Evolutionary conservation across 768 basidiomycete species (phyloP).

Genomic region (Clitopilus hobsonii): DNA sequence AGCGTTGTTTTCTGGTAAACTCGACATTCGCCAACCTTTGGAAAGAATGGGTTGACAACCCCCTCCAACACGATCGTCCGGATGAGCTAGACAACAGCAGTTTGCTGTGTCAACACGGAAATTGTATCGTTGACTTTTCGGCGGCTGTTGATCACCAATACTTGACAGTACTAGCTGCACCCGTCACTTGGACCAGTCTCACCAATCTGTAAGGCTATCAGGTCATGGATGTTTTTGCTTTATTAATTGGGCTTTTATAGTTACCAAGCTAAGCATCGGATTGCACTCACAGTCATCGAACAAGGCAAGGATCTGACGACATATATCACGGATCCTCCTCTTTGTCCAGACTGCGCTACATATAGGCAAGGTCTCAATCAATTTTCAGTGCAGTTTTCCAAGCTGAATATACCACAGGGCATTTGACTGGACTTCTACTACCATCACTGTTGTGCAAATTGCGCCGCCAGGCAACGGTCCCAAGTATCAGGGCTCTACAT

Average conservation of each 20-base stretch:
- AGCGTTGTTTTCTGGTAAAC: conserved; percentile 55
- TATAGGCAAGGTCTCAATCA: conserved; percentile 37
- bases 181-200: conserved; percentile 61
- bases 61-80: conserved; percentile 52
- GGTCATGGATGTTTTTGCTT: no score
- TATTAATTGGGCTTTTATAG: conserved; percentile 25
- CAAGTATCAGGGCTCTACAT: conserved; percentile 21
- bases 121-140: conserved; percentile 65
- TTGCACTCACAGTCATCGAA: conserved; percentile 34
- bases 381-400: no score
- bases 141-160: conserved; percentile 52
- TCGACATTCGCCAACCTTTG: conserved; percentile 61
- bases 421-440: conserved; percentile 53
- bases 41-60: conserved; percentile 64
- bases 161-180: conserved; percentile 50
- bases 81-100: conserved; percentile 53
- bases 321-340: conserved; percentile 33
- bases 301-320: conserved; percentile 22
- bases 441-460: conserved; percentile 49
- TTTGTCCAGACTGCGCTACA: conserved; percentile 59
- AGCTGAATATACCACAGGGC: conserved; percentile 31
- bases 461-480: conserved; percentile 12
- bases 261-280: conserved; percentile 53
- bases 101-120: conserved; percentile 65
- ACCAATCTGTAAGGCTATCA: no score